Base-by-base conservation (phyloP, 1,139 yeast genomes). In the Sugiyamaella castrensis region DNA sequence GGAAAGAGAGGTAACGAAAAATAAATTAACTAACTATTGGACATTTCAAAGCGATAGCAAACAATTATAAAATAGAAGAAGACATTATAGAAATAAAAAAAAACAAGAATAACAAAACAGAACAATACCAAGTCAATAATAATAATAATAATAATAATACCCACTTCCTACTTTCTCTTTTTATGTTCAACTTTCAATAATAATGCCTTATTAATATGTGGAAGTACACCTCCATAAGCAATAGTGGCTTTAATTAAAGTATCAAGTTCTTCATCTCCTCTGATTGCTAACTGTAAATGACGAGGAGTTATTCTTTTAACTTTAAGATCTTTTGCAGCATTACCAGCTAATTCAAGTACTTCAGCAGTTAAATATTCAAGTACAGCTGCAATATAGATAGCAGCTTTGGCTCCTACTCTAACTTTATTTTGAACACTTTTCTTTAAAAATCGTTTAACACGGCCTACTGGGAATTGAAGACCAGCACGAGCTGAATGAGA, bases 211-310 rank as follows among this genome's bases (percentile, higher is more conserved):
- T 89, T 91, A 69, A 91, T 88, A 67, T 91, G 97, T 50, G 99
- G 99, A 75, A 92, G 79, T 52, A 94, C 99, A 82, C 99, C 98
- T 75, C 99, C 99, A 65, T 86, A 91, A 44, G 99, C 98, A 71
- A 94, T 94, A 54, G 98, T 94, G 59, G 98, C 99, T 70, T 87
- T 86, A 65, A 94, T 87, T 70, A 94, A 79, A 62, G 88, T 86
- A 74, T 92, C 98, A 71, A 94, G 82, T 73, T 94, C 98, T 72
- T 92, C 98, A 74, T 94, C 98, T 59, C 98, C 98, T 75, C 98
- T 87, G 66, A 92, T 92, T 57, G 98, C 98, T 71, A 94, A 81
- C 74, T 92, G 98, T 72, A 94, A 78, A 71, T 94, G 98, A 74
- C 98, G 87, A 62, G 99, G 99, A 37, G 98, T 91, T 71, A 92